Conservation (phyloP, 768 basidiomycete genomes). For the Naganishia kalamii region DNA sequence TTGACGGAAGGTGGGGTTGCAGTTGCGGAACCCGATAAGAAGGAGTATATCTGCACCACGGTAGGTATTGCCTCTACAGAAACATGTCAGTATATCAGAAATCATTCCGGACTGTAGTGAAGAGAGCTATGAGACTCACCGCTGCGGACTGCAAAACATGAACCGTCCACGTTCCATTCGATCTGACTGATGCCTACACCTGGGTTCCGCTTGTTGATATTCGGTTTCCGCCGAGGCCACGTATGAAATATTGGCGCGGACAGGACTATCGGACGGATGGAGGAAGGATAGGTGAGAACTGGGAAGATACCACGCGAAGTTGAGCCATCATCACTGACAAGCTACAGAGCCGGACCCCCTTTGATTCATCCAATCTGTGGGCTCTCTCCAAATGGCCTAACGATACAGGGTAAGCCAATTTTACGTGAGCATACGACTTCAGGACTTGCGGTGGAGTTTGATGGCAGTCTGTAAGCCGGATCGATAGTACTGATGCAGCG, state of each 20-base stretch:
- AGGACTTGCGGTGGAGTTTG: constrained; percentile 29
- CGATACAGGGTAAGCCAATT: background rate
- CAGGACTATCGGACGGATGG: constrained; percentile 46
- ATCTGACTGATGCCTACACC: constrained; percentile 61
- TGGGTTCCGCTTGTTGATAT: background rate
- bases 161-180: constrained; percentile 74
- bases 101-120: background rate
- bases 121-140: constrained; percentile 50
- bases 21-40: constrained; percentile 58
- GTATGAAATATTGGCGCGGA: background rate
- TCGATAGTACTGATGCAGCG: constrained; percentile 36
- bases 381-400: constrained; percentile 80
- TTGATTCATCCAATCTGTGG: constrained; percentile 71
- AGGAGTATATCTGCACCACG: constrained; percentile 64
- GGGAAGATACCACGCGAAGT: background rate
- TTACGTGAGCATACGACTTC: background rate
- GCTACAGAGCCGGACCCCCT: constrained; percentile 80
- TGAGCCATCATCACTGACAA: constrained; percentile 52
- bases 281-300: constrained; percentile 47
- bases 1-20: constrained; percentile 52
- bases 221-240: constrained; percentile 7
- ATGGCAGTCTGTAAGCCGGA: constrained; percentile 16
- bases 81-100: background rate
- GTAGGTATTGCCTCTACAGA: constrained; percentile 48
- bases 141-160: constrained; percentile 64